phyloP scores from a whole-genome alignment of 2,329 filamentous ascomycete genomes.

The Trichoderma pleuroti region DNA sequence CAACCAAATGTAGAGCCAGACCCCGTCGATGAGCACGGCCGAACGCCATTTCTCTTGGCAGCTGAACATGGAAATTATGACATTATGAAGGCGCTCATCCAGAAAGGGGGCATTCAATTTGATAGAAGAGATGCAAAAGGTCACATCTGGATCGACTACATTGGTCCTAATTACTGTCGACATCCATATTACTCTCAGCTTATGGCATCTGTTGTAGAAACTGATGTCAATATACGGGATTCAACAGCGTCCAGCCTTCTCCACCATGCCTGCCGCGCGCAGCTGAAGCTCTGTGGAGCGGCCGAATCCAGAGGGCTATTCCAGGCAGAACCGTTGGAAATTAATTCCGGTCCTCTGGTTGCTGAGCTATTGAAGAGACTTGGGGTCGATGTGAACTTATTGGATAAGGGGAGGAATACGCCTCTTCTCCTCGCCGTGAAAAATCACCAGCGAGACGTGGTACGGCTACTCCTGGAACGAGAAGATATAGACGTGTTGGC shows the following conservation, averaged over 20 bases:
- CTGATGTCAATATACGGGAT: no score
- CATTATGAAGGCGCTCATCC: background rate
- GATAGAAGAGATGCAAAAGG: background rate
- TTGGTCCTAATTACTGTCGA: no score
- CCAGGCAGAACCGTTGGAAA: background rate
- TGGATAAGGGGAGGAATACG: rapidly evolving
- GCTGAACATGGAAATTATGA: background rate
- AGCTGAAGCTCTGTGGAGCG: no score
- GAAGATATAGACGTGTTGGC: background rate
- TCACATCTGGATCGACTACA: no score
- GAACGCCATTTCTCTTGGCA: background rate
- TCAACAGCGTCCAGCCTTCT: no score
- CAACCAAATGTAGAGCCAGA: background rate
- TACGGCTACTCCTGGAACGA: background rate
- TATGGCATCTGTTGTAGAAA: no score
- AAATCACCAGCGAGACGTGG: background rate
- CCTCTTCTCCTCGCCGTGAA: background rate
- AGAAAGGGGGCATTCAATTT: background rate
- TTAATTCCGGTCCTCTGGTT: background rate
- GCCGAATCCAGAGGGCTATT: no score
- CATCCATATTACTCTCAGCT: no score
- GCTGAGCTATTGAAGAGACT: background rate
- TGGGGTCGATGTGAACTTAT: background rate
- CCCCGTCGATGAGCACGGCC: background rate
- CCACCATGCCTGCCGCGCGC: no score